These are phyloP conservation scores for Orbilia brochopaga DNA, from an alignment of 2,329 filamentous ascomycete genomes.

Conservation along the genomic window DNA sequence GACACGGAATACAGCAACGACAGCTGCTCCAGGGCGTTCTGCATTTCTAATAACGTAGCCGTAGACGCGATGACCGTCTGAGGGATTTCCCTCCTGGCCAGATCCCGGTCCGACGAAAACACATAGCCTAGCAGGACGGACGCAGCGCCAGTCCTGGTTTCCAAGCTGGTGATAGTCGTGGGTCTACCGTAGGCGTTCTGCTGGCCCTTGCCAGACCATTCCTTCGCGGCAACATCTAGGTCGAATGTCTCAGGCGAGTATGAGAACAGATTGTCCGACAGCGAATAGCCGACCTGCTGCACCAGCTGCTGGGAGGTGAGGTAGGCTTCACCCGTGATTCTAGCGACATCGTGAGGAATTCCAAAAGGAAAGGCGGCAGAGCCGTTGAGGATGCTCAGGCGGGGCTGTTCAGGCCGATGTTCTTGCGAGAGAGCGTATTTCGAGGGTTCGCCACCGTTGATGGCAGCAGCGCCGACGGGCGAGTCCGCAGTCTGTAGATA, in stretches of 20 bases:
- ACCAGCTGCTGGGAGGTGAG: constrained; percentile 90
- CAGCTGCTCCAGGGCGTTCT: constrained; percentile 85
- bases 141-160: constrained; percentile 87
- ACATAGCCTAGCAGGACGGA: constrained; percentile 93
- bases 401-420: constrained; percentile 40
- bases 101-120: constrained; percentile 94
- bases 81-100: constrained; percentile 86
- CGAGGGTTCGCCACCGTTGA: constrained; percentile 35
- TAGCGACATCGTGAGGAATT: constrained; percentile 49
- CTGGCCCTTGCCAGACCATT: constrained; percentile 74
- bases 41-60: constrained; percentile 78
- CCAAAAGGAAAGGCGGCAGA: constrained; percentile 53
- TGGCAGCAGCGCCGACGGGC: constrained; percentile 11
- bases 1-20: constrained; percentile 88
- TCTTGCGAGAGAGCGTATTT: constrained; percentile 43
- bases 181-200: constrained; percentile 68
- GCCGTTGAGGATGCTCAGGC: constrained; percentile 54
- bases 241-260: constrained; percentile 95
- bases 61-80: constrained; percentile 89
- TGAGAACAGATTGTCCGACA: constrained; percentile 88
- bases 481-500: constrained; percentile 38
- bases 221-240: constrained; percentile 79
- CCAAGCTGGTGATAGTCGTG: constrained; percentile 77
- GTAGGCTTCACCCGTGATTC: constrained; percentile 85
- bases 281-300: constrained; percentile 91